These are phyloP conservation scores for Penicillium arizonense DNA, from an alignment of 495 filamentous ascomycete species.

Conservation along the genomic window DNA sequence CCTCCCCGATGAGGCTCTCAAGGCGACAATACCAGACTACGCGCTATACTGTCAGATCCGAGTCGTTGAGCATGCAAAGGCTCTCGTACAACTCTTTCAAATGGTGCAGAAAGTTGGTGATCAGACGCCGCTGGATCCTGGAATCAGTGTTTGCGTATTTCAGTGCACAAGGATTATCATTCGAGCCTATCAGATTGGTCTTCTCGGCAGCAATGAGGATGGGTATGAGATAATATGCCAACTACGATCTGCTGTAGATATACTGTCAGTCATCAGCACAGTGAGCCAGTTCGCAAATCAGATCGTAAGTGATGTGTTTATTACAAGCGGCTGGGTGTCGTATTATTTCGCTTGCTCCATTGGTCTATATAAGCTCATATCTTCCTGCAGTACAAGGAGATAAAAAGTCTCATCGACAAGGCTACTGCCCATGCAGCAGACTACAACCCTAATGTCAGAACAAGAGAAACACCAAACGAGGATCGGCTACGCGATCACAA, in stretches of 20 bases:
- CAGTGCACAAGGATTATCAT: neutral
- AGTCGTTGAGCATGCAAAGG: neutral
- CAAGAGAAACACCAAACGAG: neutral
- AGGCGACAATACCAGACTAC: neutral
- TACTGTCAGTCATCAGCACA: neutral
- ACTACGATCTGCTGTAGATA: neutral
- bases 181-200: neutral
- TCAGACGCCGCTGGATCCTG: neutral
- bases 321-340: too few relatives aligned
- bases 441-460: too few relatives aligned
- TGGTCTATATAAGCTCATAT: neutral
- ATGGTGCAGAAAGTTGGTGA: neutral
- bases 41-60: neutral
- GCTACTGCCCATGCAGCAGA: neutral
- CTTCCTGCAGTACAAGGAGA: neutral
- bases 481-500: neutral
- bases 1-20: neutral
- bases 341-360: too few relatives aligned
- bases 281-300: neutral
- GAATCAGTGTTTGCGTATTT: neutral
- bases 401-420: neutral
- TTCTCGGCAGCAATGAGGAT: neutral
- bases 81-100: neutral
- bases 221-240: neutral
- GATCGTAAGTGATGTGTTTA: neutral